These are phyloP conservation scores for Chenopodium berlandieri DNA, from an alignment of 148 eudicot species.

Conservation along the genomic window DNA sequence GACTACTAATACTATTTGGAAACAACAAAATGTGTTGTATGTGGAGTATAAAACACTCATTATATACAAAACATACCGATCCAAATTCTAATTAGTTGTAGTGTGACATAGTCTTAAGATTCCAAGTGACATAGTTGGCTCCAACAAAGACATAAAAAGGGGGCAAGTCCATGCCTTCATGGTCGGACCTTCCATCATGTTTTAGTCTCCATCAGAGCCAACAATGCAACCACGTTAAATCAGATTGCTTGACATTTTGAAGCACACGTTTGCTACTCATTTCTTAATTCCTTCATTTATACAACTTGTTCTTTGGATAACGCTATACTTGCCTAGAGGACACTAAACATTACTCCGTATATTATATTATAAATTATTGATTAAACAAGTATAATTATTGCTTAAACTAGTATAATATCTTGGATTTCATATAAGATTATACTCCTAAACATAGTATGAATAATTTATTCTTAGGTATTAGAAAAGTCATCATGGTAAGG, in stretches of 20 bases:
- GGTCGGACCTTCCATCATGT: slow-evolving; percentile 21
- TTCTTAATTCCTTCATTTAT: neutral
- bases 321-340: neutral
- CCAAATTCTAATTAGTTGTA: neutral
- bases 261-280: slow-evolving; percentile 15
- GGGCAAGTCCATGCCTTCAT: slow-evolving; percentile 5
- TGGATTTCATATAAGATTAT: neutral
- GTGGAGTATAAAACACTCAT: too few relatives aligned
- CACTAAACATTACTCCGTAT: neutral
- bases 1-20: too few relatives aligned
- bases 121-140: slow-evolving; percentile 20
- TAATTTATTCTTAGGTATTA: neutral
- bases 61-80: too few relatives aligned
- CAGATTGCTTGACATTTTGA: slow-evolving; percentile 1
- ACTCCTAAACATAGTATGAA: neutral
- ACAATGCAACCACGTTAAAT: slow-evolving; percentile 14
- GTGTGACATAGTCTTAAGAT: slow-evolving; percentile 14
- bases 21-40: neutral
- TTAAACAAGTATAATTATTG: neutral
- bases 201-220: neutral
- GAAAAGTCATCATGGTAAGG: neutral
- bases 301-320: slow-evolving; percentile 7
- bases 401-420: neutral
- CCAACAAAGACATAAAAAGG: slow-evolving; percentile 15
- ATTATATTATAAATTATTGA: neutral